These are phyloP conservation scores for Pyrenophora tritici-repentis DNA, from an alignment of 2,329 filamentous ascomycete genomes.

Conservation along the genomic window DNA sequence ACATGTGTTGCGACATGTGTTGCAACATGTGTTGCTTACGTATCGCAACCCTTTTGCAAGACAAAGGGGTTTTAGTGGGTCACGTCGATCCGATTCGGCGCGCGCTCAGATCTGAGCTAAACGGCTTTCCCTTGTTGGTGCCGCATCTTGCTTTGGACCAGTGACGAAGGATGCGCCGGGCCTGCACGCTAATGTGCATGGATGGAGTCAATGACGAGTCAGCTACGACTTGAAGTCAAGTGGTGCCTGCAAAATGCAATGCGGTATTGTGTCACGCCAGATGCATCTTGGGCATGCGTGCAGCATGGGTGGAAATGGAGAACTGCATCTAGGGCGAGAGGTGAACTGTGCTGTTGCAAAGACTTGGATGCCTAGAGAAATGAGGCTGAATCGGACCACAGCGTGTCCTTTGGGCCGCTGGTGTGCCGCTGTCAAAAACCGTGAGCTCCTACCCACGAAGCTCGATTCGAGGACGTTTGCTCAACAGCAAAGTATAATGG, in stretches of 20 bases:
- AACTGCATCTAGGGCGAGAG: background rate
- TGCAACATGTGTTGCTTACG: constrained; percentile 13
- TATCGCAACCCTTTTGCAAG: constrained; percentile 13
- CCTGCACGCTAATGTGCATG: constrained; percentile 16
- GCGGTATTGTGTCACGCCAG: constrained; percentile 8
- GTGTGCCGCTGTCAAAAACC: constrained; percentile 36
- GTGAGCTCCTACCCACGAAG: constrained; percentile 15
- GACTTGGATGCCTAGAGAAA: constrained; percentile 6
- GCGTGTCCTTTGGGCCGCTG: constrained; percentile 26
- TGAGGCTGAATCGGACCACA: constrained; percentile 24
- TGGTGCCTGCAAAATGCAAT: background rate
- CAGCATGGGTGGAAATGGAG: background rate
- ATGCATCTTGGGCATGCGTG: constrained; percentile 8
- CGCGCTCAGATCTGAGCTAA: constrained; percentile 39
- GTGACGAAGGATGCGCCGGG: constrained; percentile 12
- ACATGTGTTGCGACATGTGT: constrained; percentile 9
- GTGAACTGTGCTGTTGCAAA: constrained; percentile 5
- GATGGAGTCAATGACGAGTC: constrained; percentile 23
- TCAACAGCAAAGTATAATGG: constrained; percentile 10
- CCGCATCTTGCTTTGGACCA: constrained; percentile 36
- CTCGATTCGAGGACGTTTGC: constrained; percentile 16
- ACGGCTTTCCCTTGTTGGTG: constrained; percentile 38
- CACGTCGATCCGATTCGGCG: constrained; percentile 41
- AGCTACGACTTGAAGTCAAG: constrained; percentile 7
- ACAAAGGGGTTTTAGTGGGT: constrained; percentile 38